Percentiles rank a stretch among this genome's conserved stretches.
These are phyloP conservation scores for Sarcocystis neurona DNA, from an alignment of 169 alveolate genomes.

Conservation along the genomic window DNA sequence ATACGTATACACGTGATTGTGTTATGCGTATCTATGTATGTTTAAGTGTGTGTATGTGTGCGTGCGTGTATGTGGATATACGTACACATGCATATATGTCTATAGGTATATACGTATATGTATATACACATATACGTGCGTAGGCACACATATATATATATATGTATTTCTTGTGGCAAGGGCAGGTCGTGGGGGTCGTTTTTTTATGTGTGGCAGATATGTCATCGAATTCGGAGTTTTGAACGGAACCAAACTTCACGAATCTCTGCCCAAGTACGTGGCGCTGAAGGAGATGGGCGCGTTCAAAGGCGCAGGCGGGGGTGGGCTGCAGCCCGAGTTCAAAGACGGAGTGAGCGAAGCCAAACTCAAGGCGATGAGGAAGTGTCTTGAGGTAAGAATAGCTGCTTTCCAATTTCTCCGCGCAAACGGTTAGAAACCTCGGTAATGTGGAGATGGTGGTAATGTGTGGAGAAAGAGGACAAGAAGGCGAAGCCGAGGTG, in stretches of 20 bases:
- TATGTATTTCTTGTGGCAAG: too few relatives aligned
- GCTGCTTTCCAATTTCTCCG: too few relatives aligned
- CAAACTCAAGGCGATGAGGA: neutral
- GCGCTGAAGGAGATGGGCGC: conserved; percentile 61
- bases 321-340: conserved; percentile 60
- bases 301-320: conserved; percentile 64
- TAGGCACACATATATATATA: too few relatives aligned
- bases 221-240: conserved; percentile 64
- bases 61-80: neutral
- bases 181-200: too few relatives aligned
- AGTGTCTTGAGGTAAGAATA: conserved; percentile 25
- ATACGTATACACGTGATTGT: too few relatives aligned
- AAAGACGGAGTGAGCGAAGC: conserved; percentile 42
- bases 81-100: neutral
- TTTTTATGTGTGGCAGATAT: conserved; percentile 41
- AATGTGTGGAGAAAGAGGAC: too few relatives aligned
- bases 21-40: neutral
- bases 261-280: conserved; percentile 51
- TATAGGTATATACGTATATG: neutral
- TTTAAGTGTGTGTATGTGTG: neutral
- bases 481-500: too few relatives aligned
- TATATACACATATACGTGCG: too few relatives aligned
- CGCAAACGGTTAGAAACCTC: too few relatives aligned
- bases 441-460: too few relatives aligned
- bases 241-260: conserved; percentile 63